Base-by-base conservation (phyloP, 148 eudicot genomes). In the Silene latifolia region DNA sequence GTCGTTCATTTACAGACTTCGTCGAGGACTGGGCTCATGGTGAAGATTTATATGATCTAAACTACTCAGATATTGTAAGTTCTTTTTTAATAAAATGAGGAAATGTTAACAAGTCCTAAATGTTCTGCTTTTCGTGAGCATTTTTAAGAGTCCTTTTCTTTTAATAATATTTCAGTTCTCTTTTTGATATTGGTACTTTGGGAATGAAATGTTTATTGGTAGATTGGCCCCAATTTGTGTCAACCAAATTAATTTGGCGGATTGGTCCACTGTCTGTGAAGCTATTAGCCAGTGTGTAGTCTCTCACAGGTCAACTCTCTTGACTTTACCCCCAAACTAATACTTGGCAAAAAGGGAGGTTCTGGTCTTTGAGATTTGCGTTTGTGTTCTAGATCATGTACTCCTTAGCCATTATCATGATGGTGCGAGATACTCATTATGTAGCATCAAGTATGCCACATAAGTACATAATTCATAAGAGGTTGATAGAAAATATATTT, bases 1-100 rank as follows among this genome's bases (percentile, higher is more conserved):
- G 83, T 77, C 97, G 98, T 69, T 83, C 94, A 4, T 79, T 86
- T 79, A 72, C 88, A 0, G 98, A 93, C 61, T 67, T 89, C 44
- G 87, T 88, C 79, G 98, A 92, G 73, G 98, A 96, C 48, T 91
- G 90, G 93, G 77, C 85, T 62, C 98, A 89, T 76, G 98, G 90
- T 79, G 99, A 96, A 82, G 99, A 96, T 81, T 87, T 86, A 14
- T 90, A 88, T 87, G 98, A 96, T 77, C 63, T 89, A 48, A 86
- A 84, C 86, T 90, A 90, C 86, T 86, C 94, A 70, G 99, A 96
- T 72, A 86, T 88, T 93, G 99, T 92, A 86, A 85, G 1, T 44
- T 51, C n/a, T 62, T 12, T 71, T 32, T 77, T 18, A 2, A 17
- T 42, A 25, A 48, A 48, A 69, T 48, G 15, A 69, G 39, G 32